phyloP scores from a whole-genome alignment of 108 stramenopile genomes.

The Nitzschia palea region DNA sequence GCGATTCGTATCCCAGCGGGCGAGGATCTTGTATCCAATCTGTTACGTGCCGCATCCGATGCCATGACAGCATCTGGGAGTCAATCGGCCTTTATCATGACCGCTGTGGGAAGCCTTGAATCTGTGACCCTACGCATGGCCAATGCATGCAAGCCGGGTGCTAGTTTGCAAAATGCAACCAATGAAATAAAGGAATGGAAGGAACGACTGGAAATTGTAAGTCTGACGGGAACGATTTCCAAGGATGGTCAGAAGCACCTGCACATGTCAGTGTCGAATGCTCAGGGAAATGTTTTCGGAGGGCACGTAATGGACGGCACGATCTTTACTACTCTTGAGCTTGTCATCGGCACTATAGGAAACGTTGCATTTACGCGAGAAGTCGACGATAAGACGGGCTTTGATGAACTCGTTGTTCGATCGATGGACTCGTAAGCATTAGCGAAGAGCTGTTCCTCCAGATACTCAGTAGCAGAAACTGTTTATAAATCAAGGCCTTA shows the following conservation, averaged over 20 bases:
- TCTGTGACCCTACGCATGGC: constrained; percentile 72
- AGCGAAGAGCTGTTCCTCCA: too few relatives aligned
- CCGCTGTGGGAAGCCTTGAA: constrained; percentile 68
- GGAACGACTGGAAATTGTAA: constrained; percentile 66
- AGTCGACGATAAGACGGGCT: constrained; percentile 66
- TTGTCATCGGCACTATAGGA: constrained; percentile 68
- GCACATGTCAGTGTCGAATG: constrained; percentile 62
- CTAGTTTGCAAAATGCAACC: background rate
- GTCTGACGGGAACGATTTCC: constrained; percentile 70
- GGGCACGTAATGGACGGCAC: constrained; percentile 75
- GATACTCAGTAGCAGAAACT: too few relatives aligned
- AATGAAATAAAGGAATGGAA: constrained; percentile 62
- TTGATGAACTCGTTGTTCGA: constrained; percentile 49
- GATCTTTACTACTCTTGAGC: constrained; percentile 75
- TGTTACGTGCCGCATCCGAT: constrained; percentile 41
- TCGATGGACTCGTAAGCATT: too few relatives aligned
- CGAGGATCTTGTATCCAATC: constrained; percentile 48
- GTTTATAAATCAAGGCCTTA: too few relatives aligned
- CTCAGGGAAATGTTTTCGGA: constrained; percentile 57
- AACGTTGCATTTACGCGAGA: constrained; percentile 55
- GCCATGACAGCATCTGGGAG: constrained; percentile 29
- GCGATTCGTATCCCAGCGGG: constrained; percentile 58
- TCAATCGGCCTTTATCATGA: constrained; percentile 57
- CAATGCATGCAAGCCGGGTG: constrained; percentile 39
- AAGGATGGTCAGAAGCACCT: constrained; percentile 55